Conservation (phyloP, 495 filamentous ascomycete species). For the Trichoderma reesei region DNA sequence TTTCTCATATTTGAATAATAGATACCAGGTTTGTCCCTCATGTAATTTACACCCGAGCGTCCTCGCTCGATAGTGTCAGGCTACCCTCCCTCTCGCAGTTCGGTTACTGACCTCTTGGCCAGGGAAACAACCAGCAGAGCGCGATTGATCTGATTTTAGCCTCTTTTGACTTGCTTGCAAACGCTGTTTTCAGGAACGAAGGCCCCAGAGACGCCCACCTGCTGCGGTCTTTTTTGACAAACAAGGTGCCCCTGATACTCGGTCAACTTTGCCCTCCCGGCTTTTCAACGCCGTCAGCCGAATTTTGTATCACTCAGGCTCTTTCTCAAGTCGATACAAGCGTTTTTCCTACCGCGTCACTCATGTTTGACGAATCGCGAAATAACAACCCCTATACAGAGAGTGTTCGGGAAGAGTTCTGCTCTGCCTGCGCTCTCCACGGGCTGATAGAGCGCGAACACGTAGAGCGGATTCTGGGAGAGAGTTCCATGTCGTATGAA, state of each 20-base stretch:
- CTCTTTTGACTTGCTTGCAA: conserved; percentile 80
- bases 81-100: background rate
- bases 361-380: conserved; percentile 65
- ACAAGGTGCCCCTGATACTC: conserved; percentile 80
- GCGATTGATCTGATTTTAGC: conserved; percentile 75
- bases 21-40: conserved; percentile 51
- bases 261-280: conserved; percentile 5
- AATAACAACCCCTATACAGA: conserved; percentile 65
- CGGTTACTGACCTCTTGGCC: background rate
- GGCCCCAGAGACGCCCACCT: conserved; percentile 59
- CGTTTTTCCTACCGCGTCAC: conserved; percentile 68
- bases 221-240: conserved; percentile 85
- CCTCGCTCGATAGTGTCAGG: conserved; percentile 9
- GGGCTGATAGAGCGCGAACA: conserved; percentile 65
- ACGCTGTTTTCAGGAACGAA: conserved; percentile 73
- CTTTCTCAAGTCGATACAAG: conserved; percentile 66
- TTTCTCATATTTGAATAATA: conserved; percentile 66
- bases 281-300: conserved; percentile 45
- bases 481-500: conserved; percentile 73
- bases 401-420: conserved; percentile 81
- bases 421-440: conserved; percentile 85
- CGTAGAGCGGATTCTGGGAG: conserved; percentile 72
- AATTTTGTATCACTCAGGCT: conserved; percentile 72
- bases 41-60: conserved; percentile 20
- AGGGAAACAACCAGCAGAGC: conserved; percentile 67